phyloP scores from a whole-genome alignment of 371 early-diverging fungal species.

The Mucor saturninus region DNA sequence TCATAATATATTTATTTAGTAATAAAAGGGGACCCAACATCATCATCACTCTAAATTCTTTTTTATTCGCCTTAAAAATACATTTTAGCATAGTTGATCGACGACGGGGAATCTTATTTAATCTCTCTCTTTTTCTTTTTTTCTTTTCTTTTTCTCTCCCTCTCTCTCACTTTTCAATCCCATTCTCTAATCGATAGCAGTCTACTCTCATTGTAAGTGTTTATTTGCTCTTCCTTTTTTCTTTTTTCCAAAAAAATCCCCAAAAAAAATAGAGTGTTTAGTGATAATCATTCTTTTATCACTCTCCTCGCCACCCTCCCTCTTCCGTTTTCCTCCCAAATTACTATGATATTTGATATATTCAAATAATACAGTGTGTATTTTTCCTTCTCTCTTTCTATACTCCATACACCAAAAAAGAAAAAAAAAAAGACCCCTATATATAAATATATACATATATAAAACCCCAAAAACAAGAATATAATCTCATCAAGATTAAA shows the following conservation, averaged over 20 bases:
- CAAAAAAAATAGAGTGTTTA: not conserved
- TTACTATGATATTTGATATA: not conserved
- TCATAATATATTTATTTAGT: not conserved
- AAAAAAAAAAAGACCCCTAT: not conserved
- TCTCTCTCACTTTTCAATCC: not conserved
- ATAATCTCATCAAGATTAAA: not conserved
- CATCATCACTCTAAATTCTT: not conserved
- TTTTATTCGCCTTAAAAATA: not conserved
- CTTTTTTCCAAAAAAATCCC: not conserved
- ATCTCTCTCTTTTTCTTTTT: slow-evolving; percentile 3
- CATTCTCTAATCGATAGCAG: not conserved
- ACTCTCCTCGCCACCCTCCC: not conserved
- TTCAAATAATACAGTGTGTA: slow-evolving; percentile 1
- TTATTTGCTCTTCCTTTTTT: not conserved
- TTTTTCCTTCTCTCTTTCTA: not conserved
- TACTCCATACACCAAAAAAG: not conserved
- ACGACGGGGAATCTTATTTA: not conserved
- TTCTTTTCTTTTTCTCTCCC: slow-evolving; percentile 1
- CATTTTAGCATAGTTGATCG: slow-evolving; percentile 1
- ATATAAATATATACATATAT: not conserved
- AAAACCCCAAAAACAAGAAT: not conserved
- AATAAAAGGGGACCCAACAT: slow-evolving; percentile 3
- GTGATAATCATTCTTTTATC: not conserved
- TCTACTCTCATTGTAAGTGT: not conserved
- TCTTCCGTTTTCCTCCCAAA: not conserved